These are phyloP conservation scores for Podospora bellae-mahoneyi DNA, from an alignment of 495 filamentous ascomycete species.

Conservation along the genomic window DNA sequence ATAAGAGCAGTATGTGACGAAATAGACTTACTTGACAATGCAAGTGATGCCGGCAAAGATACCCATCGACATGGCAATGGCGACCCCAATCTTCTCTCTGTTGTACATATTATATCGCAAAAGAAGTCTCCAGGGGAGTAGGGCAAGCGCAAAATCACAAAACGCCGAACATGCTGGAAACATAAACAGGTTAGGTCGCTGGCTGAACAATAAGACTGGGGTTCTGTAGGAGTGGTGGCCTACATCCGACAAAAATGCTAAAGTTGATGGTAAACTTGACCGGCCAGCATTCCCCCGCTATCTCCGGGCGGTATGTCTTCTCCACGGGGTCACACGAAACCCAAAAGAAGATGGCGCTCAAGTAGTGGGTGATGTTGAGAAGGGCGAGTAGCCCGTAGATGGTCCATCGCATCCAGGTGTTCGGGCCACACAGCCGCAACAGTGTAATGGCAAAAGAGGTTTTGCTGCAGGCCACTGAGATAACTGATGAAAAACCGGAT, in stretches of 20 bases:
- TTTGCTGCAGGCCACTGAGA: conserved; percentile 32
- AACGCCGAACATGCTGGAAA: conserved; percentile 28
- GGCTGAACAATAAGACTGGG: neutral
- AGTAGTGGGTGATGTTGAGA: conserved; percentile 37
- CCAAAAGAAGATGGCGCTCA: conserved; percentile 42
- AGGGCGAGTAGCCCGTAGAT: conserved; percentile 33
- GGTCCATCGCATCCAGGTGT: conserved; percentile 24
- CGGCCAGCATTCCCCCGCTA: conserved; percentile 37
- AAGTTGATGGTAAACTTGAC: conserved; percentile 8
- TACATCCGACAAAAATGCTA: conserved; percentile 21
- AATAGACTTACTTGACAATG: conserved; percentile 23
- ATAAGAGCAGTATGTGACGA: neutral
- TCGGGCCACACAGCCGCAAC: conserved; percentile 21
- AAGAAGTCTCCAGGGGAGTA: conserved; percentile 29
- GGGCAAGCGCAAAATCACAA: conserved; percentile 27
- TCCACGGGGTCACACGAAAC: conserved; percentile 37
- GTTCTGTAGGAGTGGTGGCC: neutral
- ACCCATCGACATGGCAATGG: conserved; percentile 32
- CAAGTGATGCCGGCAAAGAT: conserved; percentile 29
- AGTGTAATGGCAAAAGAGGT: conserved; percentile 37
- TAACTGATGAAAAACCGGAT: conserved; percentile 24
- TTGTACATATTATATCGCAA: conserved; percentile 29
- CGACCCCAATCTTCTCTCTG: conserved; percentile 32
- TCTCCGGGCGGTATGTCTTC: conserved; percentile 33
- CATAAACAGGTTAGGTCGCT: neutral